Conservation (phyloP, 2,329 filamentous ascomycete genomes). For the Elsinoe perseae region DNA sequence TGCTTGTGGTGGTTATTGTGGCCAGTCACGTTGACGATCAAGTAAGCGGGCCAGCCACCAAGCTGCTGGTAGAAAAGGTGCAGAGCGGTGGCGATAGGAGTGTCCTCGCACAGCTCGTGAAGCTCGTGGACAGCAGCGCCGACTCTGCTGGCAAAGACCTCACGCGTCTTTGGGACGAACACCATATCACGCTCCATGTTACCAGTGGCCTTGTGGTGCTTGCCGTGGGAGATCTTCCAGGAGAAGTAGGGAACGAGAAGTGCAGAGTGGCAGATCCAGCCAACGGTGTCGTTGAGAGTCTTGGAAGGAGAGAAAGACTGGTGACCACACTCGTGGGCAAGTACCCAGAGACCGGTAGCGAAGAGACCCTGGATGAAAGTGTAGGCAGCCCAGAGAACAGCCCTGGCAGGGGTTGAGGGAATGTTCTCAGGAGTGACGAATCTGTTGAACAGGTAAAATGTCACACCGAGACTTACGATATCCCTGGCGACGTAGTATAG, state of each 20-base stretch:
- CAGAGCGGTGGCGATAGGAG: slow-evolving; percentile 70
- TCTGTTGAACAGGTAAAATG: slow-evolving; percentile 83
- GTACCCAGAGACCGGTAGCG: slow-evolving; percentile 88
- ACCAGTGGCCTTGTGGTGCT: slow-evolving; percentile 98
- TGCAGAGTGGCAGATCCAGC: slow-evolving; percentile 81
- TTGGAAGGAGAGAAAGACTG: slow-evolving; percentile 93
- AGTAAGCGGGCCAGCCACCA: slow-evolving; percentile 86
- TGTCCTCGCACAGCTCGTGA: slow-evolving; percentile 86
- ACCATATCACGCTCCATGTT: slow-evolving; percentile 99
- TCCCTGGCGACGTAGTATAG: slow-evolving; percentile 81
- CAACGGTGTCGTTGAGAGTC: slow-evolving; percentile 81
- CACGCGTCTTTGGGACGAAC: slow-evolving; percentile 86
- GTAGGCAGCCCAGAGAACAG: slow-evolving; percentile 57
- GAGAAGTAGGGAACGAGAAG: slow-evolving; percentile 96
- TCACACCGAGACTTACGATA: slow-evolving; percentile 59
- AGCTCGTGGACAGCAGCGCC: slow-evolving; percentile 74
- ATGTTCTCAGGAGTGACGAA: slow-evolving; percentile 80
- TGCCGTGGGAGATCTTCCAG: slow-evolving; percentile 98
- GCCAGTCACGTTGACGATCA: slow-evolving; percentile 85
- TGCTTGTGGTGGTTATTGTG: slow-evolving; percentile 92
- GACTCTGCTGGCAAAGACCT: slow-evolving; percentile 67
- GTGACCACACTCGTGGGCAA: slow-evolving; percentile 97
- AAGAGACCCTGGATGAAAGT: slow-evolving; percentile 86
- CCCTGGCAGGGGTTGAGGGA: slow-evolving; percentile 59
- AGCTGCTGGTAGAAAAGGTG: slow-evolving; percentile 79